Base-by-base conservation (phyloP, 257 asterid genomes). In the Schizonepeta tenuifolia region DNA sequence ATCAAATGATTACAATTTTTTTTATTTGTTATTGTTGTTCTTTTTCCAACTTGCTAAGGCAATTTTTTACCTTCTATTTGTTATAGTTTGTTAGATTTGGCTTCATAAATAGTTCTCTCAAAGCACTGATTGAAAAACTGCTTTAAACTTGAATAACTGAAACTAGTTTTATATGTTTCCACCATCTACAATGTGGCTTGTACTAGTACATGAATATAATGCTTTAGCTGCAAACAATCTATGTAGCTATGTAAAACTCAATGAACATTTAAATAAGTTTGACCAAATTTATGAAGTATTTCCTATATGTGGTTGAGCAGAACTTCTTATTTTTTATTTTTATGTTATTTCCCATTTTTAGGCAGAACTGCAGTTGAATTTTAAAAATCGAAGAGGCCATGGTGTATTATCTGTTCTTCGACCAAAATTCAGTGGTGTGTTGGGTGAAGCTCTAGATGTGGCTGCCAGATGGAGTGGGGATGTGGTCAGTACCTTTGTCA, bases 391-490 rank as follows among this genome's bases (percentile, higher is more conserved):
- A 81, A 90, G 96, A 83, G 99, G 99, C 74, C 99, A 95, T 75
- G 99, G 99, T 49, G 84, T 83, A 70, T 70, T 95, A 68, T 95
- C 99, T 71, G 96, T 95, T 71, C 89, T 92, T 57, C 90, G 87
- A 74, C 99, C 99, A 65, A 95, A 95, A 82, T 95, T 95, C 85
- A 95, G 99, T 71, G 99, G 99, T 79, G 91, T 90, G 61, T 76
- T 95, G 86, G 99, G 99, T 58, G 99, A 95, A 81, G 98, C 98
- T 83, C 81, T 95, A 53, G 99, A 95, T 87, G 97, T 95, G 78
- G 97, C 98, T 79, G 99, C 92, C 76, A 85, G 96, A 84, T 95
- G 99, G 99, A 95, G 96, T 71, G 99, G 99, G 70, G 99, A 95
- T 81, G 99, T 95, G 82, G 99, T 95, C 59, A 82, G 98, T 89